Base-by-base conservation (phyloP, 2,329 filamentous ascomycete species). In the Monosporascus sp. region DNA sequence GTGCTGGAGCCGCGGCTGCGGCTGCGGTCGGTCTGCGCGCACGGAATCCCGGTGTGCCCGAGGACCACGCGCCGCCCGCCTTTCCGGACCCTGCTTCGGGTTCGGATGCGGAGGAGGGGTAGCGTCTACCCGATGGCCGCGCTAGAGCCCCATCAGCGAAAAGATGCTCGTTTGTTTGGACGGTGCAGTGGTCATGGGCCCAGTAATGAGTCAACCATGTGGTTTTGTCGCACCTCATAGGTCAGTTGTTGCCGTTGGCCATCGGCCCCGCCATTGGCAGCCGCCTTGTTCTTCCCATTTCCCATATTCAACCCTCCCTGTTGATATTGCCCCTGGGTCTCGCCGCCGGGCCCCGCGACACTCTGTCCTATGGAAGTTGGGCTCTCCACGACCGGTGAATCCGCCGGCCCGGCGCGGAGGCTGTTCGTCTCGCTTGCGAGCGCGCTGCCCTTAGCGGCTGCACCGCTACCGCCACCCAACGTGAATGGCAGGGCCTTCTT, bases 401-500 rank as follows among this genome's bases (percentile, higher is more conserved):
- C 71, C n/a, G 74, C 69, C 17, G 75, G 69, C 37, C 69, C 75
- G 7, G 76, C 78, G 14, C 78, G 76, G 19, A 84, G 65, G 41
- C 81, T 83, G 61, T 82, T 84, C 4, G 81, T 82, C 68, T 84
- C 81, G 63, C 80, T 82, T 24, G 77, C 78, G 26, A 80, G 63
- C 38, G 78, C 78, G 52, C 76, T 82, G 50, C 77, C 78, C 65
- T 78, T 79, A 37, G 74, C 71, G 38, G 63, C 60, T 8, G 53
- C 60, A n/a, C 71, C 68, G 16, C 71, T 70, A 11, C 70, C 70
- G 4, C 74, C 69, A 38, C 74, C 72, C 58, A 43, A 20, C 6
- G 19, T 46, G 22, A 83, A 78, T 2, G 81, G 82, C 9, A 85
- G 70, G 37, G 88, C 87, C 68, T 91, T 92, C 71, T 88, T 92